Base-by-base conservation (phyloP, 129 eudicot genomes). In the Oenanthe sinensis region DNA sequence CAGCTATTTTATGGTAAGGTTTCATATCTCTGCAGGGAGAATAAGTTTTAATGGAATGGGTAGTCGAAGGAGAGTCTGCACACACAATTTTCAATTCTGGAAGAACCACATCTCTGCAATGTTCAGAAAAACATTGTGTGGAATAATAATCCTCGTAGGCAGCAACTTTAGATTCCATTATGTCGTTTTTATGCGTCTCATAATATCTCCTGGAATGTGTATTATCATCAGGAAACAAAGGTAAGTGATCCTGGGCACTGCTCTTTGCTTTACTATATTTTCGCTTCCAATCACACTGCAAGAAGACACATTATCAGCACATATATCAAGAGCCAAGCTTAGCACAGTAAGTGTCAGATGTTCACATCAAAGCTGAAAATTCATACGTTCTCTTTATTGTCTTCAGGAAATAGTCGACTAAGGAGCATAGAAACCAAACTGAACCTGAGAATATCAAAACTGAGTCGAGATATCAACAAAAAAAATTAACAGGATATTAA, bases 361-460 rank as follows among this genome's bases (percentile, higher is more conserved):
- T 62, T 68, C 16, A 78, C 58, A 9, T 75, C 52, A 44, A 83
- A 81, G 83, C 26, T 65, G 71, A 19, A 75, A 71, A 80, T 45
- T 63, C 88, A 73, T 89, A 94, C 98, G 36, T 80, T 76, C 8
- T 80, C 79, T 75, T 82, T 80, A n/a, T 74, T 75, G 46, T 70
- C 79, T 81, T 83, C 84, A 58, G 97, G 91, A 39, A 85, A 86
- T 74, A 94, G 85, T 81, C 97, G 90, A 77, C 79, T 78, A 19
- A 94, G 84, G 84, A 94, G 98, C 63, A 85, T 78, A 69, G 88
- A 74, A 73, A 94, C 91, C 86, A 91, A 70, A 88, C 88, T 88
- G 54, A 72, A 82, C 91, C 98, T 91, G 91, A 77, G 75, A 87
- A 47, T 28, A 75, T 43, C 10, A 63, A 36, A 55, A 40, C 36